Percentiles rank a stretch among this genome's conserved stretches.
Conservation (phyloP, 2,329 filamentous ascomycete genomes). For the Aspergillus vadensis region DNA sequence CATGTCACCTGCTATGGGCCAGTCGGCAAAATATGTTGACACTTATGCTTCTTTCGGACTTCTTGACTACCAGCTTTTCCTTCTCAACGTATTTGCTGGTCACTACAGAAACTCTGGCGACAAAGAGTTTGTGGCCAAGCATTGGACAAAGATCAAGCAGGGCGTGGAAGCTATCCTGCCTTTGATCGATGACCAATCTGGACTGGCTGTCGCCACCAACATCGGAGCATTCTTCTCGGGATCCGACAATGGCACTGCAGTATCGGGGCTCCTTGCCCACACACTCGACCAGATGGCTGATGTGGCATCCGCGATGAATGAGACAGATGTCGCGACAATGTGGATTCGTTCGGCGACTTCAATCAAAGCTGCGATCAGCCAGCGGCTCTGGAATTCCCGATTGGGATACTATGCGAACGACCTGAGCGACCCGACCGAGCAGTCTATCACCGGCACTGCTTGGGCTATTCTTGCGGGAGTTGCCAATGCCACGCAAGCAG, state of each 20-base stretch:
- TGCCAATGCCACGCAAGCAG: slow-evolving; percentile 33
- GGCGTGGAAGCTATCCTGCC: neutral
- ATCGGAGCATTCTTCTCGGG: slow-evolving; percentile 23
- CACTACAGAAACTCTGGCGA: slow-evolving; percentile 37
- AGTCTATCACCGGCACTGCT: slow-evolving; percentile 10
- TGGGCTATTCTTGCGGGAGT: slow-evolving; percentile 20
- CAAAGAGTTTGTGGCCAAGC: slow-evolving; percentile 30
- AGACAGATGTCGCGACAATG: slow-evolving; percentile 1
- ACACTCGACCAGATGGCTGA: slow-evolving; percentile 15
- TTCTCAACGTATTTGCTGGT: slow-evolving; percentile 19
- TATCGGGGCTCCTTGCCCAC: slow-evolving; percentile 15
- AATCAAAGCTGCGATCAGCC: slow-evolving; percentile 14
- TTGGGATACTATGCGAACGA: slow-evolving; percentile 11
- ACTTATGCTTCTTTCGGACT: slow-evolving; percentile 14
- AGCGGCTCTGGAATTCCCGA: slow-evolving; percentile 15
- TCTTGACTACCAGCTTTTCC: slow-evolving; percentile 25
- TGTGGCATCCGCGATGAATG: slow-evolving; percentile 11
- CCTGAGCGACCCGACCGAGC: slow-evolving; percentile 4
- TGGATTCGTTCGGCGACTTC: neutral
- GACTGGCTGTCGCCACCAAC: neutral
- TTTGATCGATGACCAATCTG: slow-evolving; percentile 6
- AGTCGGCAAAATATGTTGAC: slow-evolving; percentile 13
- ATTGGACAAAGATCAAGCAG: neutral
- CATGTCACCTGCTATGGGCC: slow-evolving; percentile 17
- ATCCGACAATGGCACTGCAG: slow-evolving; percentile 17